Conservation (phyloP, 495 filamentous ascomycete genomes). For the Penicillium antarcticum region DNA sequence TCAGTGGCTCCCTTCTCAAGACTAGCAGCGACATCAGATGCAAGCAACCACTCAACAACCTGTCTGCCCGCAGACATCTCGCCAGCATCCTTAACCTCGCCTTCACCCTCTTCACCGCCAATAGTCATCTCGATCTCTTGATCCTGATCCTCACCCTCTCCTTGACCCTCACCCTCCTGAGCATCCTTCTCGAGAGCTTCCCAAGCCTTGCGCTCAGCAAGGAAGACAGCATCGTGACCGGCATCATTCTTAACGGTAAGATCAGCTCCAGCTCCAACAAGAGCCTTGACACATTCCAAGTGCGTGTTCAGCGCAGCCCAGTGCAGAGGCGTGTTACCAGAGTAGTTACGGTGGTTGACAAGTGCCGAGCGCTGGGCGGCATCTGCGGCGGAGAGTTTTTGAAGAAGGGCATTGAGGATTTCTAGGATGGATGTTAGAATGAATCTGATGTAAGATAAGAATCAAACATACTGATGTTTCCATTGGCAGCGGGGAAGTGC, state of each 20-base stretch:
- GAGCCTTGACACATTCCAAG: slow-evolving; percentile 69
- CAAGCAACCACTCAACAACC: slow-evolving; percentile 48
- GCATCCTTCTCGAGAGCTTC: slow-evolving; percentile 24
- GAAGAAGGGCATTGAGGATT: slow-evolving; percentile 48
- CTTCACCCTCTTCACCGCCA: slow-evolving; percentile 24
- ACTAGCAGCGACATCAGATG: slow-evolving; percentile 36
- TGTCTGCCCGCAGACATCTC: slow-evolving; percentile 37
- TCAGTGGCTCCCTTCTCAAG: slow-evolving; percentile 34
- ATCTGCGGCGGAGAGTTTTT: slow-evolving; percentile 30
- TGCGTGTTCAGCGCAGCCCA: slow-evolving; percentile 92
- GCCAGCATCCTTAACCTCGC: slow-evolving; percentile 15
- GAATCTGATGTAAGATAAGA: background rate
- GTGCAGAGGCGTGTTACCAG: slow-evolving; percentile 86
- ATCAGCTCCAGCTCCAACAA: slow-evolving; percentile 72
- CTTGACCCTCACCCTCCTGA: slow-evolving; percentile 9
- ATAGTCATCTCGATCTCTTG: slow-evolving; percentile 31
- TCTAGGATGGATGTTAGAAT: slow-evolving; percentile 26
- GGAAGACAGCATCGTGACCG: slow-evolving; percentile 80
- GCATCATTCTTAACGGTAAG: slow-evolving; percentile 71
- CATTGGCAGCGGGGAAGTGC: slow-evolving; percentile 90
- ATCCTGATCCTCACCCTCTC: slow-evolving; percentile 13
- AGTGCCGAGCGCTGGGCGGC: slow-evolving; percentile 29
- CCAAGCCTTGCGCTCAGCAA: slow-evolving; percentile 68
- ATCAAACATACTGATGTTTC: slow-evolving; percentile 61
- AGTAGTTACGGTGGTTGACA: slow-evolving; percentile 67